A percentile compares a stretch with the other conserved stretches of the same genome.
Conservation (phyloP, 2,329 filamentous ascomycete species). For the Aotearoamyces nothofagi region DNA sequence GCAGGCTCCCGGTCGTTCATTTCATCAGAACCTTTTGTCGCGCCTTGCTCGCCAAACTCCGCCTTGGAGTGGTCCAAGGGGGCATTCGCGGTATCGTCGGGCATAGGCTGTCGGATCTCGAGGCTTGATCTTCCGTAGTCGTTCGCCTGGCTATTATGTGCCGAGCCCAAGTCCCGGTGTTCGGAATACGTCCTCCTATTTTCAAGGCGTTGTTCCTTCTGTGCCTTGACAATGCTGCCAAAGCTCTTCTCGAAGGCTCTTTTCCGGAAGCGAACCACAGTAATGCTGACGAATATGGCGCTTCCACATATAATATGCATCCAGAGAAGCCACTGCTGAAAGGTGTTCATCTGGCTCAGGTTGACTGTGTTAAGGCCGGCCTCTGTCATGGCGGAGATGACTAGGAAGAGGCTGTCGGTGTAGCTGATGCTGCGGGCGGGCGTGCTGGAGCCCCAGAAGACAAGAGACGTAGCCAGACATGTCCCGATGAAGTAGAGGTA, state of each 20-base stretch:
- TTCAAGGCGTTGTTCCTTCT: conserved; percentile 16
- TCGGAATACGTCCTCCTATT: conserved; percentile 3
- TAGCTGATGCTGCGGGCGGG: conserved; percentile 37
- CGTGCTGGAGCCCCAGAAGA: conserved; percentile 44
- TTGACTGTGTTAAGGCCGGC: conserved; percentile 55
- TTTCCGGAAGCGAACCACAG: conserved; percentile 44
- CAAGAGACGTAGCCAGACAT: conserved; percentile 36
- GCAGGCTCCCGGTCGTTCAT: no score
- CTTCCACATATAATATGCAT: conserved; percentile 50
- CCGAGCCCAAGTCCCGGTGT: no score
- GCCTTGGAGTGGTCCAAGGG: no score
- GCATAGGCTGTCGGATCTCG: no score
- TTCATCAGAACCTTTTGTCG: no score
- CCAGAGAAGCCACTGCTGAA: conserved; percentile 53
- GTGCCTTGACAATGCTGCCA: conserved; percentile 30
- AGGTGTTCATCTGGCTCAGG: conserved; percentile 46
- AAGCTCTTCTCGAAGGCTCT: conserved; percentile 48
- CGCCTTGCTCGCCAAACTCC: no score
- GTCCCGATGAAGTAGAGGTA: conserved; percentile 49
- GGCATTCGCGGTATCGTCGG: no score
- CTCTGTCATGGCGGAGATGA: conserved; percentile 50
- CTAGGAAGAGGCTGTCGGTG: conserved; percentile 50
- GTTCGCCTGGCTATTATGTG: neutral
- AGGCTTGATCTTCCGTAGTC: no score
- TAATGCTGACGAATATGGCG: conserved; percentile 49